Evolutionary conservation across 495 filamentous ascomycete species (phyloP).

Genomic region (Chaetomium fimeti): DNA sequence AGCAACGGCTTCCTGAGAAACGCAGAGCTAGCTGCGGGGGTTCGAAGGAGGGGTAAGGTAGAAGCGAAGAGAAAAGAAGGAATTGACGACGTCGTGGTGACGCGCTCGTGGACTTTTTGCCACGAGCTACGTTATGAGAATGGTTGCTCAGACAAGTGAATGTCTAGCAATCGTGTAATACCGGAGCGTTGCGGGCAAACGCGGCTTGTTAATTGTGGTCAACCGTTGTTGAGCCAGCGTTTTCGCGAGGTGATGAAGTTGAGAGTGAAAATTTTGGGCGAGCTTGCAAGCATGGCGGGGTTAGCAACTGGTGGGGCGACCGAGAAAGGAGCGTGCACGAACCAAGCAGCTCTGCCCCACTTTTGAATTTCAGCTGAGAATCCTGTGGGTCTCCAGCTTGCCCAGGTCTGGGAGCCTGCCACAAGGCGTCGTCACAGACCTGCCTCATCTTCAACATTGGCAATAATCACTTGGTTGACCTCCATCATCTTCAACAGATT

Average conservation of each 20-base stretch:
- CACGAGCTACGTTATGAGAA: slow-evolving; percentile 26
- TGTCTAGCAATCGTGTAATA: slow-evolving; percentile 7
- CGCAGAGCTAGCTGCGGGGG: slow-evolving; percentile 64
- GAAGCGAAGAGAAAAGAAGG: slow-evolving; percentile 54
- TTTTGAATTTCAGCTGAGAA: not conserved
- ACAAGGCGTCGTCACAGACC: no score
- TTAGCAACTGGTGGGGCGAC: slow-evolving; percentile 5
- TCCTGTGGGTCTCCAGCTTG: not conserved
- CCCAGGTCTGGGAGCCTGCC: not conserved
- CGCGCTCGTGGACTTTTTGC: slow-evolving; percentile 30
- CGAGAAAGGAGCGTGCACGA: not conserved
- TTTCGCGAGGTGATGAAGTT: not conserved
- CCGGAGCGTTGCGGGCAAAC: not conserved
- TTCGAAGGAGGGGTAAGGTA: slow-evolving; percentile 50
- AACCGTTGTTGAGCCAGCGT: slow-evolving; percentile 3
- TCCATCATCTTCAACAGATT: not conserved
- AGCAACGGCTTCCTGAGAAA: slow-evolving; percentile 41
- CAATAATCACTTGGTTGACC: not conserved
- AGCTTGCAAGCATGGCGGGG: slow-evolving; percentile 17
- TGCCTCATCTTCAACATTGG: not conserved
- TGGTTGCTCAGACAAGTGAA: slow-evolving; percentile 11
- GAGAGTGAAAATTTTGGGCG: slow-evolving; percentile 18
- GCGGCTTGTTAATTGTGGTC: not conserved
- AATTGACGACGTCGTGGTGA: slow-evolving; percentile 51
- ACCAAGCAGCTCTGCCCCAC: slow-evolving; percentile 2